phyloP scores from a whole-genome alignment of 192 early-diverging fungal species.

The Obelidium mucronatum region DNA sequence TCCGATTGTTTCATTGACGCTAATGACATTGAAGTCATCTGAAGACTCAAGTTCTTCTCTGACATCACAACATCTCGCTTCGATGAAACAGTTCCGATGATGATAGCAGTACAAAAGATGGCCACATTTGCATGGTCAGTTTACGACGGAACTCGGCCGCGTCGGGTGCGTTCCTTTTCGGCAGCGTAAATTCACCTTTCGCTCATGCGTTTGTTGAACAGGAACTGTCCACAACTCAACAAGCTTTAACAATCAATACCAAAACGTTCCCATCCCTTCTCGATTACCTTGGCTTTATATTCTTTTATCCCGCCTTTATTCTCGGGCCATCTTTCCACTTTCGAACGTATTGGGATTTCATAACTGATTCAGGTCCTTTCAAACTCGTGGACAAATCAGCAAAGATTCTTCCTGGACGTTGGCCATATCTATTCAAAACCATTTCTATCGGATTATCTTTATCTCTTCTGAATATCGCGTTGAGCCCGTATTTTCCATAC shows the following conservation, averaged over 20 bases:
- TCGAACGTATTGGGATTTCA: conserved; percentile 28
- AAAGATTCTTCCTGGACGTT: conserved; percentile 16
- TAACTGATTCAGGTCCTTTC: background rate
- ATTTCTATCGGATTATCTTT: conserved; percentile 13
- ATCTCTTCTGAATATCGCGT: conserved; percentile 7
- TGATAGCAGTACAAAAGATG: conserved; percentile 33
- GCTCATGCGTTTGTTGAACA: background rate
- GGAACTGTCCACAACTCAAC: conserved; percentile 29
- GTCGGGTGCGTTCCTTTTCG: conserved; percentile 7
- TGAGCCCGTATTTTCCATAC: background rate
- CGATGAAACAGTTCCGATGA: conserved; percentile 35
- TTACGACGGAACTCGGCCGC: conserved; percentile 20
- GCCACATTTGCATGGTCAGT: conserved; percentile 30
- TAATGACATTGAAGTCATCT: conserved; percentile 9
- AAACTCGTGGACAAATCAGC: background rate
- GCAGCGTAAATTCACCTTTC: background rate
- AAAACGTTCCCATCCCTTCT: conserved; percentile 26
- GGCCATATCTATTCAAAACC: conserved; percentile 17
- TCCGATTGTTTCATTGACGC: background rate
- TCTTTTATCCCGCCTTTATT: conserved; percentile 38
- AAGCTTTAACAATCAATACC: background rate
- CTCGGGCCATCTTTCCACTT: conserved; percentile 38
- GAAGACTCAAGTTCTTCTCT: conserved; percentile 22
- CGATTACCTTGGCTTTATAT: conserved; percentile 41
- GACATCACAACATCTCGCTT: conserved; percentile 6